These are phyloP conservation scores for Clarireedia hainanense DNA, from an alignment of 2,329 filamentous ascomycete genomes.

Conservation along the genomic window DNA sequence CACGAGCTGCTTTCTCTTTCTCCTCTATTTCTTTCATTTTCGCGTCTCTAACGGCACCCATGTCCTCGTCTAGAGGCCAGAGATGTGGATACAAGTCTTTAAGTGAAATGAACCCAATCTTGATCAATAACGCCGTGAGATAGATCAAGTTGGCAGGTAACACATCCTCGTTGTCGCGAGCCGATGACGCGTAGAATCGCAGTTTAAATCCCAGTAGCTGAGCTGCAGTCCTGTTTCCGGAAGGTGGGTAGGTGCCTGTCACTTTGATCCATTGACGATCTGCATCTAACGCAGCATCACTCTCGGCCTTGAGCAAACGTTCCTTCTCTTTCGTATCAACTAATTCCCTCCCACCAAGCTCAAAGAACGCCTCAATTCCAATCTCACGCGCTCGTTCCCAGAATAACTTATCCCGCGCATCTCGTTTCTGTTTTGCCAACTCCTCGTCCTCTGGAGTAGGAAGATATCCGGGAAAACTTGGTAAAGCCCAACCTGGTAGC, in stretches of 20 bases:
- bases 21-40: conserved; percentile 71
- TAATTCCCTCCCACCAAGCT: conserved; percentile 68
- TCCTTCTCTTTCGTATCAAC: conserved; percentile 47
- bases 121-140: conserved; percentile 84
- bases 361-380: conserved; percentile 80
- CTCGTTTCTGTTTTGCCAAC: conserved; percentile 46
- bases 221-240: conserved; percentile 84
- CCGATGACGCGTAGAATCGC: conserved; percentile 81
- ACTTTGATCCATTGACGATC: conserved; percentile 68
- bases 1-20: conserved; percentile 63
- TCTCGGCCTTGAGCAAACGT: conserved; percentile 34
- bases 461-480: conserved; percentile 55
- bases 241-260: conserved; percentile 74
- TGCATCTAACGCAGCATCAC: conserved; percentile 39
- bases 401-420: conserved; percentile 64
- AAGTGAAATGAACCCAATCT: conserved; percentile 92
- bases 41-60: conserved; percentile 65
- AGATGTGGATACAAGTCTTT: conserved; percentile 87
- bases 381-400: conserved; percentile 72
- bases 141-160: conserved; percentile 91
- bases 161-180: conserved; percentile 65
- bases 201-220: conserved; percentile 96
- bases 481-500: conserved; percentile 80
- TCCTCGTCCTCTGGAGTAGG: conserved; percentile 62
- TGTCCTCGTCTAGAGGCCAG: conserved; percentile 74